Conservation (phyloP, 1,139 yeast species). For the Geotrichum bryndzae region DNA sequence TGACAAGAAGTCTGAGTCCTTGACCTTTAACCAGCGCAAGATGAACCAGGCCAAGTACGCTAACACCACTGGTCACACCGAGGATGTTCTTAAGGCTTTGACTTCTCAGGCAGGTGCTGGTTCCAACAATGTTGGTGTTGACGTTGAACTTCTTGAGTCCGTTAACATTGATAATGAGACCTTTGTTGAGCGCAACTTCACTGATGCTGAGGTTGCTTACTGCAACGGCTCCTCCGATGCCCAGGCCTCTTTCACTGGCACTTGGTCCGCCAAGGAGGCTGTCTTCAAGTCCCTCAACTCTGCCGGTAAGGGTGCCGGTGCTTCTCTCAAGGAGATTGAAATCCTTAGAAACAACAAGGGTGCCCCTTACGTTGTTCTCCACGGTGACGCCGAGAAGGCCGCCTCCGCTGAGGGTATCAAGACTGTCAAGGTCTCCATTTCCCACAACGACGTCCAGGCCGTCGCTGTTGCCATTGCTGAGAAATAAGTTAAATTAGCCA, state of each 20-base stretch:
- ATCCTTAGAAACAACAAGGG: constrained; percentile 69
- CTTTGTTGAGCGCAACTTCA: constrained; percentile 87
- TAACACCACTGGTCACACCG: constrained; percentile 38
- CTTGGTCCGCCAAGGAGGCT: constrained; percentile 99
- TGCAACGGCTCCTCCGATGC: constrained; percentile 61
- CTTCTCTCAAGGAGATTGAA: constrained; percentile 85
- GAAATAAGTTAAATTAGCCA: constrained; percentile 19
- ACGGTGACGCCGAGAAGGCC: constrained; percentile 69
- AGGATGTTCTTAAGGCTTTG: constrained; percentile 36
- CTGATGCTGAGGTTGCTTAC: constrained; percentile 69
- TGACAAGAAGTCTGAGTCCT: constrained; percentile 46
- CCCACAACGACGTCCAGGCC: constrained; percentile 95
- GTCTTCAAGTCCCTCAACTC: constrained; percentile 94
- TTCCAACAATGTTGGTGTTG: constrained; percentile 86
- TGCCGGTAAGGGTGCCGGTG: constrained; percentile 90
- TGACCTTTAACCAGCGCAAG: constrained; percentile 44
- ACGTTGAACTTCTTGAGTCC: constrained; percentile 80
- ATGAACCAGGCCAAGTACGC: constrained; percentile 30
- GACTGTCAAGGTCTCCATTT: constrained; percentile 75
- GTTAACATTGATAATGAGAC: constrained; percentile 82
- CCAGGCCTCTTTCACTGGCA: constrained; percentile 90
- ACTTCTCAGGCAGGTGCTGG: constrained; percentile 45
- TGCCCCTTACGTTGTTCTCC: constrained; percentile 72
- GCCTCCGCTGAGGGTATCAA: constrained; percentile 68
- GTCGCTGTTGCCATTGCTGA: constrained; percentile 94